A percentile compares a stretch with the other conserved stretches of the same genome.
These are phyloP conservation scores for Mucor mucedo DNA, from an alignment of 371 early-diverging fungal genomes.

Conservation along the genomic window DNA sequence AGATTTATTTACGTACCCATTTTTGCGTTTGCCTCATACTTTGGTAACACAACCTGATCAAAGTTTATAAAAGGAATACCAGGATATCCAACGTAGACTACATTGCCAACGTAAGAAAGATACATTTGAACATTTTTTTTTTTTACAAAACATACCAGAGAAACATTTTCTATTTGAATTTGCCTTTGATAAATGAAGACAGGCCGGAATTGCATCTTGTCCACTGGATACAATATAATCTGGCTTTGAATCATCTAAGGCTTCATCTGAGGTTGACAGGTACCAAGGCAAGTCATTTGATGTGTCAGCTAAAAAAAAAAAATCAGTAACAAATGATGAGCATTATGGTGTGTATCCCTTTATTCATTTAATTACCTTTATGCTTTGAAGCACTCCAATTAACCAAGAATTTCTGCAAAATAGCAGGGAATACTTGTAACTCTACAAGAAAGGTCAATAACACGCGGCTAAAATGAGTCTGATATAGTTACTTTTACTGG, in stretches of 20 bases:
- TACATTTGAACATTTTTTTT: not conserved
- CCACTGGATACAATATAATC: slow-evolving; percentile 47
- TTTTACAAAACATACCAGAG: slow-evolving; percentile 30
- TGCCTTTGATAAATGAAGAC: slow-evolving; percentile 25
- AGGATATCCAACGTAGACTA: slow-evolving; percentile 52
- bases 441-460: slow-evolving; percentile 3
- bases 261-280: slow-evolving; percentile 21
- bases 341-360: not conserved
- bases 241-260: slow-evolving; percentile 18
- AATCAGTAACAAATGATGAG: not conserved
- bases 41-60: slow-evolving; percentile 50
- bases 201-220: slow-evolving; percentile 42
- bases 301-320: not conserved
- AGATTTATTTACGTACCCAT: slow-evolving; percentile 32
- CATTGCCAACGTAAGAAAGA: not conserved
- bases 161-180: slow-evolving; percentile 20
- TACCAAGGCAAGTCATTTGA: slow-evolving; percentile 39
- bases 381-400: slow-evolving; percentile 14
- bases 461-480: not conserved
- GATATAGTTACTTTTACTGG: slow-evolving; percentile 28
- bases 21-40: slow-evolving; percentile 51
- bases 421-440: slow-evolving; percentile 28
- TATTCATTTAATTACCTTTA: slow-evolving; percentile 9
- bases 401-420: slow-evolving; percentile 33
- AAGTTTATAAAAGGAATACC: slow-evolving; percentile 51